Evolutionary conservation across 2,329 filamentous ascomycete genomes (phyloP).

Genomic region (Neonectria neomacrospora): DNA sequence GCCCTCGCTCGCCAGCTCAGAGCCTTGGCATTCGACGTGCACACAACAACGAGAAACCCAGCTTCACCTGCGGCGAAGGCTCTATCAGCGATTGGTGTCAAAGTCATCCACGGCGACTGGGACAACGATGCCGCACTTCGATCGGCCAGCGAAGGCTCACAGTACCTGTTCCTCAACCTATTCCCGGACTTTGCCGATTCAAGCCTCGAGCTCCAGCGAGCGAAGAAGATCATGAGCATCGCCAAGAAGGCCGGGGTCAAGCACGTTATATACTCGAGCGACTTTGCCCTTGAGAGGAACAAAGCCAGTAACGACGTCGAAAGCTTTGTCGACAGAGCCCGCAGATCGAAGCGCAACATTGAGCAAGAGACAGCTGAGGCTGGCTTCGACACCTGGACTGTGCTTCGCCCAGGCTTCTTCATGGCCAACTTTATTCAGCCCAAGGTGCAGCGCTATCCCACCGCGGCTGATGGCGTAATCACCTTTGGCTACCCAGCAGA

Average conservation of each 20-base stretch:
- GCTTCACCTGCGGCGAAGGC: constrained; percentile 12
- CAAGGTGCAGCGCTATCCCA: constrained; percentile 7
- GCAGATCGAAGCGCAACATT: too few species aligned
- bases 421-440: constrained; percentile 14
- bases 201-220: constrained; percentile 7
- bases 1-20: constrained; percentile 13
- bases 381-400: constrained; percentile 14
- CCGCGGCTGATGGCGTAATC: neutral
- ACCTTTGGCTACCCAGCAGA: constrained; percentile 11
- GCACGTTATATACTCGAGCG: constrained; percentile 9
- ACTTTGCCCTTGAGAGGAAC: constrained; percentile 11
- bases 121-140: constrained; percentile 11
- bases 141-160: constrained; percentile 1
- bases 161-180: constrained; percentile 11
- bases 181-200: constrained; percentile 9
- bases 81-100: constrained; percentile 7
- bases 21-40: constrained; percentile 9
- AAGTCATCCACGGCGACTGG: constrained; percentile 10
- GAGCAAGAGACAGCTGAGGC: neutral
- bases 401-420: constrained; percentile 15
- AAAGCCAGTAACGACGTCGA: neutral
- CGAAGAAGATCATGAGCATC: constrained; percentile 8
- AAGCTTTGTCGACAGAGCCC: too few species aligned
- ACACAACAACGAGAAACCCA: constrained; percentile 10
- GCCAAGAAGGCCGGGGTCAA: constrained; percentile 5